Evolutionary conservation across 257 asterid species (phyloP).

Genomic region (Eustoma russellianum): DNA sequence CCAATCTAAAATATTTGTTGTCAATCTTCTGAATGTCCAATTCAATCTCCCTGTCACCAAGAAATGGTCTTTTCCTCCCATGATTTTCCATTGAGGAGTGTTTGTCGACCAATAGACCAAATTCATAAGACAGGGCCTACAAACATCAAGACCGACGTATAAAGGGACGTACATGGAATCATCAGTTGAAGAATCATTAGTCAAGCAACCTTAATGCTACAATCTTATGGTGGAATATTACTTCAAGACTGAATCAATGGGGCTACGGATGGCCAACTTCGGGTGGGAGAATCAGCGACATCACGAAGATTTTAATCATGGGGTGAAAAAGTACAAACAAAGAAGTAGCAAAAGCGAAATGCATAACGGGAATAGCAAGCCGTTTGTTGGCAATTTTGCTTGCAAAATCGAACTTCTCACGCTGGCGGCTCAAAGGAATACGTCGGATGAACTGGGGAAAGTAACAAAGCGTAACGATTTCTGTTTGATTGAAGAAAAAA

Average conservation of each 20-base stretch:
- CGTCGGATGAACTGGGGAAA: too few species aligned
- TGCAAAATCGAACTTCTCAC: too few species aligned
- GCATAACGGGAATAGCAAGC: too few species aligned
- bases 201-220: conserved; percentile 9
- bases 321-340: too few species aligned
- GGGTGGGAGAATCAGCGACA: too few species aligned
- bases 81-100: conserved; percentile 6
- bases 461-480: too few species aligned
- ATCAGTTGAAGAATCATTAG: conserved; percentile 7
- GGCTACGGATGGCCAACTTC: too few species aligned
- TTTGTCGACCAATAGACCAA: conserved; percentile 3
- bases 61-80: conserved; percentile 11
- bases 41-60: conserved; percentile 5
- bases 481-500: too few species aligned
- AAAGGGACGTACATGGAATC: conserved; percentile 7
- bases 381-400: too few species aligned
- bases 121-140: neutral
- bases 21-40: conserved; percentile 6
- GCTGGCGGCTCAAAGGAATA: too few species aligned
- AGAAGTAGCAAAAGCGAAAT: too few species aligned
- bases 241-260: conserved; percentile 4
- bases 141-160: conserved; percentile 7
- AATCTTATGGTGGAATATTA: conserved; percentile 3
- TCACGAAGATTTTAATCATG: too few species aligned
- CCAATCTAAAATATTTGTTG: neutral